phyloP scores from a whole-genome alignment of 306 rosid genomes.

The Arachis hypogaea region DNA sequence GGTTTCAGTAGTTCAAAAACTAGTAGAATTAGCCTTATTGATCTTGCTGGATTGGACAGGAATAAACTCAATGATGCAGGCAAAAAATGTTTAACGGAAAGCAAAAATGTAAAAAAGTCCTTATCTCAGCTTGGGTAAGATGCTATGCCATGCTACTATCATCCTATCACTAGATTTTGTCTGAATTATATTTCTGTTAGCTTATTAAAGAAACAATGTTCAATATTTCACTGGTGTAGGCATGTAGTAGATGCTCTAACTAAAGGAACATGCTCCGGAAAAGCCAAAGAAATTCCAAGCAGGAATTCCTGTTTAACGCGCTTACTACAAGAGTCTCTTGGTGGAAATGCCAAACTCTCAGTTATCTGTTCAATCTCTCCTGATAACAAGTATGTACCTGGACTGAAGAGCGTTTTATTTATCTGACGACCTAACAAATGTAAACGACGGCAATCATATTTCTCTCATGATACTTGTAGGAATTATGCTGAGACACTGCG shows the following conservation, averaged over 20 bases:
- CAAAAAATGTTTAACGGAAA: constrained; percentile 65
- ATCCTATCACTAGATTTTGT: neutral
- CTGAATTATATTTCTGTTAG: neutral
- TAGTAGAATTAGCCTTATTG: constrained; percentile 89
- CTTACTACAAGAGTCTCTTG: constrained; percentile 75
- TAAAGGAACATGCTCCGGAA: constrained; percentile 52
- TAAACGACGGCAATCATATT: neutral
- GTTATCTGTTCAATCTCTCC: constrained; percentile 77
- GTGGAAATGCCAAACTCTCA: constrained; percentile 89
- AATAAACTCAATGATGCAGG: constrained; percentile 65
- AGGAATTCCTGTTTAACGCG: constrained; percentile 74
- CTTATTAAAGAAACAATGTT: constrained; percentile 31
- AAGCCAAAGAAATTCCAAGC: constrained; percentile 53
- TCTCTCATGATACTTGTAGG: constrained; percentile 59
- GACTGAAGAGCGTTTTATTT: constrained; percentile 17
- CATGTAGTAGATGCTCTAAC: constrained; percentile 70
- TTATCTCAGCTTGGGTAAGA: constrained; percentile 90
- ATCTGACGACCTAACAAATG: constrained; percentile 1
- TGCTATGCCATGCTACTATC: constrained; percentile 6
- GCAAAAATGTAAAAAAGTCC: constrained; percentile 76
- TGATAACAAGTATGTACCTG: constrained; percentile 63
- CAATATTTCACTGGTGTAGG: constrained; percentile 54
- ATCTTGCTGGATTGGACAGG: constrained; percentile 88
- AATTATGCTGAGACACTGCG: constrained; percentile 62
- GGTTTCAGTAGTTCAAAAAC: constrained; percentile 91